phyloP scores from a whole-genome alignment of 148 eudicot species.

The Amaranthus hypochondriacus region DNA sequence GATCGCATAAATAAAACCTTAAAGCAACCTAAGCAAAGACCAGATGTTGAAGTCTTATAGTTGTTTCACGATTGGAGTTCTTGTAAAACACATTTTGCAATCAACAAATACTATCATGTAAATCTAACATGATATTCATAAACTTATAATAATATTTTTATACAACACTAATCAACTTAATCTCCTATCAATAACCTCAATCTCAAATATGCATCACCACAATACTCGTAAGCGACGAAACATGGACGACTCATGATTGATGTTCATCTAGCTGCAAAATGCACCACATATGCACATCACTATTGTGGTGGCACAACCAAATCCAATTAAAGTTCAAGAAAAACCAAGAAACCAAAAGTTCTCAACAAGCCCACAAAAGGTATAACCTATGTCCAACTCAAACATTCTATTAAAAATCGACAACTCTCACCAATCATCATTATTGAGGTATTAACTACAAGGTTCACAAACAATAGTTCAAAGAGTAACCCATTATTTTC shows the following conservation, averaged over 20 bases:
- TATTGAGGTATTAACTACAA: neutral
- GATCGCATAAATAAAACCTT: too few species aligned
- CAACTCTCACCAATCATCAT: neutral
- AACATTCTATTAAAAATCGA: neutral
- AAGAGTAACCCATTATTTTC: neutral
- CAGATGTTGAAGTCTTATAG: too few species aligned
- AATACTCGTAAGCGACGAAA: constrained; percentile 9
- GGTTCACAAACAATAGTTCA: neutral
- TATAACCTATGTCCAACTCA: neutral
- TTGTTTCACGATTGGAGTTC: too few species aligned
- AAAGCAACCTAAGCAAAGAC: too few species aligned
- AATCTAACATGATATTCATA: neutral
- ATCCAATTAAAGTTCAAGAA: constrained; percentile 5
- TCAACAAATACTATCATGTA: too few species aligned
- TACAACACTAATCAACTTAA: constrained; percentile 21
- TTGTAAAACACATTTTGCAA: too few species aligned
- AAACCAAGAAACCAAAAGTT: neutral
- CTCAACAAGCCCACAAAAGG: neutral
- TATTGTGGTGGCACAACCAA: neutral
- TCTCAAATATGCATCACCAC: constrained; percentile 26
- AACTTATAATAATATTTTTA: constrained; percentile 9
- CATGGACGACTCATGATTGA: constrained; percentile 10
- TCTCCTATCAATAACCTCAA: constrained; percentile 9
- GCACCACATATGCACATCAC: constrained; percentile 1
- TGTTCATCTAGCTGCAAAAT: constrained; percentile 18